These are phyloP conservation scores for Phanerochaete sordida DNA, from an alignment of 768 basidiomycete genomes.

Conservation along the genomic window DNA sequence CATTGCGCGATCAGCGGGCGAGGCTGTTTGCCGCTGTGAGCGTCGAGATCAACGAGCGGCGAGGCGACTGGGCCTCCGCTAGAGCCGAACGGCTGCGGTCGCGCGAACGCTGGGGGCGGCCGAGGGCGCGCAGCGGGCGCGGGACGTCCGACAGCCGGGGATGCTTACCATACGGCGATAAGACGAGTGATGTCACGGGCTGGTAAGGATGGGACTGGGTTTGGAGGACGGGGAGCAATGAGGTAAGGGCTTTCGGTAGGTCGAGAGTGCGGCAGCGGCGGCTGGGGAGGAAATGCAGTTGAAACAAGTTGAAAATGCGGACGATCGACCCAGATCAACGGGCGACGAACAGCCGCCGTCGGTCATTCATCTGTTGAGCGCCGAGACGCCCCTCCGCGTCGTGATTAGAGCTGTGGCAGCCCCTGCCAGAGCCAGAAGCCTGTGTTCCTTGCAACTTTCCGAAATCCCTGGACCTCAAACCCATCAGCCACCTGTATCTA, in stretches of 20 bases:
- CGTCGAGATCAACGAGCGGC: too few species aligned
- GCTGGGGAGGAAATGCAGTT: background rate
- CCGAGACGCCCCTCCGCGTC: conserved; percentile 3
- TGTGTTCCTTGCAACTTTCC: conserved; percentile 5
- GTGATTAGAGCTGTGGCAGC: conserved; percentile 1
- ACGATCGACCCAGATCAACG: conserved; percentile 3
- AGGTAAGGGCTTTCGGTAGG: background rate
- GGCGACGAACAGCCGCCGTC: background rate
- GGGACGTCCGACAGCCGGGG: too few species aligned
- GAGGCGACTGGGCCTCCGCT: too few species aligned
- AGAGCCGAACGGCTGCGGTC: too few species aligned
- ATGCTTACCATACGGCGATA: too few species aligned
- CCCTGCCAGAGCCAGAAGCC: background rate
- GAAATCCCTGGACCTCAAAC: background rate
- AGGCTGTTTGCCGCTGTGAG: too few species aligned
- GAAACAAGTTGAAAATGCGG: background rate
- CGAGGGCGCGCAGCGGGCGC: too few species aligned
- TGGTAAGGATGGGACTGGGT: too few species aligned
- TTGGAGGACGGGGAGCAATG: too few species aligned
- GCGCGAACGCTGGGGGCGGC: too few species aligned
- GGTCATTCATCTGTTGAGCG: background rate
- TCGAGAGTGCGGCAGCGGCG: background rate
- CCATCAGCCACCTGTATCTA: background rate
- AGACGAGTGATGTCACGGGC: too few species aligned
- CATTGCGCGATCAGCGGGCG: too few species aligned